A percentile compares a stretch with the other conserved stretches of the same genome.
These are phyloP conservation scores for Xylogone sp. DNA, from an alignment of 2,329 filamentous ascomycete species.

Conservation along the genomic window DNA sequence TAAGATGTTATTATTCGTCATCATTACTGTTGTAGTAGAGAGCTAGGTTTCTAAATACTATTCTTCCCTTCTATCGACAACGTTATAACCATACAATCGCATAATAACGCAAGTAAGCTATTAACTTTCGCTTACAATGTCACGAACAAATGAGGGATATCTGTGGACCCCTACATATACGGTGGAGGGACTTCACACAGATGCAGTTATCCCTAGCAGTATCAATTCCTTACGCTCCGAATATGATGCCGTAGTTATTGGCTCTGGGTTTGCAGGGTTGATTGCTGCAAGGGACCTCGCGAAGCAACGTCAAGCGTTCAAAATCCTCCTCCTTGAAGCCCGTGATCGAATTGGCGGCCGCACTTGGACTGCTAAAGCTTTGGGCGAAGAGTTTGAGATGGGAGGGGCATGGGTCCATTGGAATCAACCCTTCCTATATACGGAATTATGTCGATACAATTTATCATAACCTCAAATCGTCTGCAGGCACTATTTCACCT, in stretches of 20 bases:
- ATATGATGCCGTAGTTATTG: constrained; percentile 1
- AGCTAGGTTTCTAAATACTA: neutral
- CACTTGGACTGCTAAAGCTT: constrained; percentile 34
- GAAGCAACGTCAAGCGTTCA: constrained; percentile 1
- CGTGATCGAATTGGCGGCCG: constrained; percentile 39
- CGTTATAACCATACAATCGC: too few relatives aligned
- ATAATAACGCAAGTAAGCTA: too few relatives aligned
- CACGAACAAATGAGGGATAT: neutral
- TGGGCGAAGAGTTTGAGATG: constrained; percentile 36
- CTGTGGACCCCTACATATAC: neutral
- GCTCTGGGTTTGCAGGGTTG: constrained; percentile 1
- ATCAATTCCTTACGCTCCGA: neutral
- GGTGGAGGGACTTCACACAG: neutral
- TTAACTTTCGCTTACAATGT: neutral
- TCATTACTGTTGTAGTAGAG: neutral
- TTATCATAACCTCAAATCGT: neutral
- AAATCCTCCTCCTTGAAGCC: constrained; percentile 34
- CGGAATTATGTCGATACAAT: constrained; percentile 22
- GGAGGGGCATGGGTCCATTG: constrained; percentile 41
- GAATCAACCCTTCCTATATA: constrained; percentile 29
- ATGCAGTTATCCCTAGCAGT: neutral
- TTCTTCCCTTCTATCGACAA: too few relatives aligned
- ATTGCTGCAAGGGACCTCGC: constrained; percentile 3
- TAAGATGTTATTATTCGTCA: neutral
- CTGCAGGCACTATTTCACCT: neutral